These are phyloP conservation scores for Bacterosira constricta DNA, from an alignment of 108 stramenopile species.

Conservation along the genomic window DNA sequence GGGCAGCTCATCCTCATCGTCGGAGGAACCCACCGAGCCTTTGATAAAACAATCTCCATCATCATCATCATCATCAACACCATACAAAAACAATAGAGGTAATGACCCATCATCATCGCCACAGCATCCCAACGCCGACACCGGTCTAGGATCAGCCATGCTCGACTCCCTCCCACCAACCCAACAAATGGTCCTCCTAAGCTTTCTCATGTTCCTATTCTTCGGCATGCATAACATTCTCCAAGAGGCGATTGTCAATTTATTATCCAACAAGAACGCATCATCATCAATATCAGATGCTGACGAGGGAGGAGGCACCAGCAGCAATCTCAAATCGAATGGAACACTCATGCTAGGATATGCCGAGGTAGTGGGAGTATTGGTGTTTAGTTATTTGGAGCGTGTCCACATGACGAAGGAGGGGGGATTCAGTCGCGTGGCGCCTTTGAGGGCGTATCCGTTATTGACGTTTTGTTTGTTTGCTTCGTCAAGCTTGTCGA, in stretches of 20 bases:
- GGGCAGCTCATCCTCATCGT: not conserved
- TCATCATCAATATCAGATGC: too few relatives aligned
- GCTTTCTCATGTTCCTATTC: constrained; percentile 56
- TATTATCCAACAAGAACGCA: constrained; percentile 7
- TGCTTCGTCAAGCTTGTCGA: constrained; percentile 55
- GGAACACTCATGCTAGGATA: constrained; percentile 65
- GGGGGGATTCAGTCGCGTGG: constrained; percentile 28
- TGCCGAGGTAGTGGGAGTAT: constrained; percentile 67
- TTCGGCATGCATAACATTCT: constrained; percentile 61
- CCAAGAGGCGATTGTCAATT: constrained; percentile 58
- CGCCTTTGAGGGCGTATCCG: constrained; percentile 50
- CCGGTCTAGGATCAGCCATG: constrained; percentile 32
- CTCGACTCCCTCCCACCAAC: constrained; percentile 29
- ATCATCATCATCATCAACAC: not conserved
- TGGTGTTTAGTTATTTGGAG: constrained; percentile 51
- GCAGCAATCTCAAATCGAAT: constrained; percentile 6
- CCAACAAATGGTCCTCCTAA: constrained; percentile 49
- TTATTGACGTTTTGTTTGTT: constrained; percentile 55
- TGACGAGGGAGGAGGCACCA: not conserved
- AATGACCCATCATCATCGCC: not conserved
- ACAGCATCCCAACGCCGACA: constrained; percentile 2
- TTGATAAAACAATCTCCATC: not conserved
- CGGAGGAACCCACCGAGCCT: not conserved
- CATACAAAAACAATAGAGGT: not conserved
- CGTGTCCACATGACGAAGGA: constrained; percentile 37